Conservation (phyloP, 2,329 filamentous ascomycete genomes). For the Pseudogymnoascus sp. region DNA sequence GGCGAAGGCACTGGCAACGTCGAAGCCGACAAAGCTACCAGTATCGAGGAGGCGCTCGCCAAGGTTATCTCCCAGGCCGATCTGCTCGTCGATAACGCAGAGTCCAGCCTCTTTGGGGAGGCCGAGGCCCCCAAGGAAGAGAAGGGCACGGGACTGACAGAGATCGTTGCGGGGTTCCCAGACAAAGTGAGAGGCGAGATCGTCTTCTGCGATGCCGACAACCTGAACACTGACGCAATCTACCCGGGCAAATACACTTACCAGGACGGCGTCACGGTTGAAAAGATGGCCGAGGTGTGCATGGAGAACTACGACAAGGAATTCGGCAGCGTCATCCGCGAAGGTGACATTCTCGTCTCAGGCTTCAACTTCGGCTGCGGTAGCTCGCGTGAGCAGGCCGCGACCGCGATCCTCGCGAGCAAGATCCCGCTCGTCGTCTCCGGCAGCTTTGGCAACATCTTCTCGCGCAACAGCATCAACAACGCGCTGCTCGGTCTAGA, state of each 20-base stretch:
- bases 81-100: constrained; percentile 35
- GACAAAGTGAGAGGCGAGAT: constrained; percentile 78
- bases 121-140: constrained; percentile 28
- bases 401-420: constrained; percentile 76
- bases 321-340: constrained; percentile 55
- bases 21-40: constrained; percentile 55
- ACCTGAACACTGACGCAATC: constrained; percentile 84
- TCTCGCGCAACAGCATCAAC: constrained; percentile 69
- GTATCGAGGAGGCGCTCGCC: constrained; percentile 61
- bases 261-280: constrained; percentile 67
- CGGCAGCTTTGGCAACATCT: constrained; percentile 79
- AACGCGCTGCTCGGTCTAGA: constrained; percentile 68
- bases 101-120: constrained; percentile 26
- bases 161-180: constrained; percentile 79
- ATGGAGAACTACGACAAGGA: constrained; percentile 87
- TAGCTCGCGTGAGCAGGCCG: constrained; percentile 73
- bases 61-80: constrained; percentile 64
- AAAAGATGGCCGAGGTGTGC: constrained; percentile 79
- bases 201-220: constrained; percentile 75
- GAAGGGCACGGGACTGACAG: constrained; percentile 39
- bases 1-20: constrained; percentile 62
- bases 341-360: constrained; percentile 71
- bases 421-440: constrained; percentile 71
- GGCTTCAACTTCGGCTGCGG: constrained; percentile 89
- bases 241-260: constrained; percentile 92